Base-by-base conservation (phyloP, 2,329 filamentous ascomycete species). In the Emericellopsis cladophorae region DNA sequence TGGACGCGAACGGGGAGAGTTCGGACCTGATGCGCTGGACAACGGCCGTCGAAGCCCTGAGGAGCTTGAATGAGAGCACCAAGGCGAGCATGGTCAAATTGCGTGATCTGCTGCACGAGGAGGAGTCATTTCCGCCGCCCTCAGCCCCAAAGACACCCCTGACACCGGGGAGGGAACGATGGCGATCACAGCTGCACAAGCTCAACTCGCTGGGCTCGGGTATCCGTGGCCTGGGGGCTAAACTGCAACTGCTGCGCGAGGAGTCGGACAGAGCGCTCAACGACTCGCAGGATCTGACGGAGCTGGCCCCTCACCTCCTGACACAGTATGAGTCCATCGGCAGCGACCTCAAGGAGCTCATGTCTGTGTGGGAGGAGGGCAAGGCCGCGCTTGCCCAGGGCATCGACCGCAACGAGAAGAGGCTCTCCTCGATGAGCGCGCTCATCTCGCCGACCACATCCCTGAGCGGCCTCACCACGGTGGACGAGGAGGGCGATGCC, bases 321-420 rank as follows among this genome's bases (percentile, higher is more conserved):
- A 65, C 79, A 18, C 92, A 96, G 54, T 98, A 96, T 59, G 92
- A 98, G 42, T 90, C 88, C 5, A 93, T 98, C 47, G 92, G 92
- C 3, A 71, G 80, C 22, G 92, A 98, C 54, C 70, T 98, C 36
- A 82, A 82, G 56, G 75, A 81, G 35, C 65, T 95, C 39, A 78
- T 89, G 60, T 73, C 83, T 46, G 84, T 87, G 47, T 95, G 89
- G 89, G 86, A 93, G 52, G 76, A 82, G 40, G 92, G 90, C 39
- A 90, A 84, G 58, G 75, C 81, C n/a, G 80, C 86, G 6, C 67
- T 98, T 40, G 79, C 86, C 37, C 76, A 79, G 41, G 89, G 84
- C 49, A 83, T 95, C 53, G 82, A 92, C 58, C 79, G 81, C 44
- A 86, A 89, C 55, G 81, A 87, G 57, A 80, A 81, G 57, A 70